Percentiles rank a stretch among this genome's conserved stretches.
Evolutionary conservation across 345 rosid species (phyloP).

Genomic region (Linum usitatissimum): DNA sequence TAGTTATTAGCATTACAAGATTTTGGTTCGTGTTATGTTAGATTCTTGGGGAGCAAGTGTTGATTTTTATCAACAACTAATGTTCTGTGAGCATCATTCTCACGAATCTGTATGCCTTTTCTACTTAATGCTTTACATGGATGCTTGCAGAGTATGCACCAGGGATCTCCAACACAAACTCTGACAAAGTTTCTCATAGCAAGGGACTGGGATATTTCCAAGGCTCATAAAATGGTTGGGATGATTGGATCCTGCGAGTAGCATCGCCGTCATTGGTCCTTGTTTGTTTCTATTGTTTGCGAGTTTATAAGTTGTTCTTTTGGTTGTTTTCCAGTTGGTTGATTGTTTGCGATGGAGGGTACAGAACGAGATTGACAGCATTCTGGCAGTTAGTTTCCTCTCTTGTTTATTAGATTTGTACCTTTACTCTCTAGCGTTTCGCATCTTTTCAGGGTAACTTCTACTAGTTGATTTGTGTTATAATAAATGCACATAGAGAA

Average conservation of each 20-base stretch:
- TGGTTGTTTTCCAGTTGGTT: slow-evolving; percentile 13
- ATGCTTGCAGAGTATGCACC: slow-evolving; percentile 20
- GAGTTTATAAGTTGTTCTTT: background rate
- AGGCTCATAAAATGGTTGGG: slow-evolving; percentile 26
- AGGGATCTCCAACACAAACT: slow-evolving; percentile 23
- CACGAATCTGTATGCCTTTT: background rate
- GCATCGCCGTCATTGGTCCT: background rate
- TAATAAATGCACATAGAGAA: background rate
- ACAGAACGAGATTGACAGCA: slow-evolving; percentile 20
- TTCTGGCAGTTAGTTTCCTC: slow-evolving; percentile 15
- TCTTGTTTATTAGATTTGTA: background rate
- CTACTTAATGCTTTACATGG: background rate
- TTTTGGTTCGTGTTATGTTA: background rate
- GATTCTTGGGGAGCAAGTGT: slow-evolving; percentile 1
- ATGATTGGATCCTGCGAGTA: background rate
- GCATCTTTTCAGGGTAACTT: background rate
- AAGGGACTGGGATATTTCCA: slow-evolving; percentile 23
- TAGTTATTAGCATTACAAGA: background rate
- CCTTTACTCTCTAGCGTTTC: background rate
- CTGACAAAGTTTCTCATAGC: slow-evolving; percentile 24
- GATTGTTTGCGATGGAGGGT: slow-evolving; percentile 26
- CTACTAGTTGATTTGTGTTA: background rate
- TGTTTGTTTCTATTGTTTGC: background rate
- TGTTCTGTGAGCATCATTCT: background rate
- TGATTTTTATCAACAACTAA: background rate